phyloP scores from a whole-genome alignment of 768 basidiomycete genomes.

The Termitomyces sp. region DNA sequence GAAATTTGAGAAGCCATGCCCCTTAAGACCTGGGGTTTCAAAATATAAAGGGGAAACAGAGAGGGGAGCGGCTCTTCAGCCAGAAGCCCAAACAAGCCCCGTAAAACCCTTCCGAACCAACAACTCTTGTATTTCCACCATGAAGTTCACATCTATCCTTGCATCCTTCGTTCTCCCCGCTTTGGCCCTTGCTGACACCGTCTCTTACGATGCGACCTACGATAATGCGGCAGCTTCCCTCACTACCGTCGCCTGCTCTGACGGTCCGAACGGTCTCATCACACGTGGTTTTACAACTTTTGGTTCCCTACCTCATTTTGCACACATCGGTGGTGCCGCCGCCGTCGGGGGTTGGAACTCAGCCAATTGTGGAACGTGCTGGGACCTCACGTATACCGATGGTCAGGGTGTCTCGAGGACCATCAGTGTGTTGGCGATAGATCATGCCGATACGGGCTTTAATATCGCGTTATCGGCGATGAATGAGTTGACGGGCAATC shows the following conservation, averaged over 20 bases:
- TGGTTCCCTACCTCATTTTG: slow-evolving; percentile 42
- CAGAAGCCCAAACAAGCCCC: background rate
- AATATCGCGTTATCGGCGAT: slow-evolving; percentile 24
- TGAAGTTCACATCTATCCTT: slow-evolving; percentile 27
- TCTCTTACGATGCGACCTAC: slow-evolving; percentile 35
- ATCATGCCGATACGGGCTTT: slow-evolving; percentile 22
- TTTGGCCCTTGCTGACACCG: background rate
- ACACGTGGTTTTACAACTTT: slow-evolving; percentile 35
- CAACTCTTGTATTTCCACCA: slow-evolving; percentile 7
- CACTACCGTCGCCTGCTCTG: slow-evolving; percentile 39
- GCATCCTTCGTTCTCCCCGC: slow-evolving; percentile 6
- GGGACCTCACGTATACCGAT: slow-evolving; percentile 39
- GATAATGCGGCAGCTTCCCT: slow-evolving; percentile 31
- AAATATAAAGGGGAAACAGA: background rate
- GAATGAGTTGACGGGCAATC: slow-evolving; percentile 25
- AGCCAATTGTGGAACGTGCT: slow-evolving; percentile 47
- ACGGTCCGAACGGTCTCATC: slow-evolving; percentile 39
- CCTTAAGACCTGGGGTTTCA: background rate
- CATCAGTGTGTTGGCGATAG: slow-evolving; percentile 42
- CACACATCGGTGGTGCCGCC: slow-evolving; percentile 44
- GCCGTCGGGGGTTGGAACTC: slow-evolving; percentile 42
- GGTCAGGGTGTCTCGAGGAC: slow-evolving; percentile 16
- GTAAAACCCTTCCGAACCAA: background rate
- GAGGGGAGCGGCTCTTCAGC: background rate
- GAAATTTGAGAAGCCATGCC: background rate